phyloP scores from a whole-genome alignment of 1,284 basidiomycete species.

The Ganoderma sinense region DNA sequence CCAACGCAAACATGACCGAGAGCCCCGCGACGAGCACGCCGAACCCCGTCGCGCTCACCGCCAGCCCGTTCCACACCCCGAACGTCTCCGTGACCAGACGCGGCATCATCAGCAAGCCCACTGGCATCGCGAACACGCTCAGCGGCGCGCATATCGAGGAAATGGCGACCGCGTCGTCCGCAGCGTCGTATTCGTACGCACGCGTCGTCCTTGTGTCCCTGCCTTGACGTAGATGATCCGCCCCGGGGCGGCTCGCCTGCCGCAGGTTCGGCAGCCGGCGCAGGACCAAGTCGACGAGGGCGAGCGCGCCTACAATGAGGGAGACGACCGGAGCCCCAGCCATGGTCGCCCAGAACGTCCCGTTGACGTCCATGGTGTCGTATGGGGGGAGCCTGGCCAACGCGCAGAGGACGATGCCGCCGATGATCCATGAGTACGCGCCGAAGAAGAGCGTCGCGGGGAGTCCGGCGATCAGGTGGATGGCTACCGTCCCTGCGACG shows the following conservation, averaged over 20 bases:
- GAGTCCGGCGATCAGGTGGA: not conserved
- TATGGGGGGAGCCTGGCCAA: not conserved
- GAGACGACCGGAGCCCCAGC: not conserved
- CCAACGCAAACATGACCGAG: not conserved
- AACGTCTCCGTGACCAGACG: not conserved
- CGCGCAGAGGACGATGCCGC: not conserved
- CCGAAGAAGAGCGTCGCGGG: not conserved
- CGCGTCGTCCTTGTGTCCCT: too few relatives aligned
- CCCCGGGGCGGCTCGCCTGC: not conserved
- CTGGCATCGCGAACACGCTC: not conserved
- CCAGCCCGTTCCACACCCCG: not conserved
- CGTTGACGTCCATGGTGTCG: not conserved
- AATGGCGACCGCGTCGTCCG: not conserved
- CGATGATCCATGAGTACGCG: not conserved
- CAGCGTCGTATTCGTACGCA: not conserved
- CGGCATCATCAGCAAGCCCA: not conserved
- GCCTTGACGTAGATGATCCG: not conserved
- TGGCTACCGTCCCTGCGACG: not conserved
- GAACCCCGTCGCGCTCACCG: not conserved
- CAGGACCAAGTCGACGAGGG: not conserved
- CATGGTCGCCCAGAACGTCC: not conserved
- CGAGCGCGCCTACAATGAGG: not conserved
- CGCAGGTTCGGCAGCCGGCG: not conserved
- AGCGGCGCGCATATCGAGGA: not conserved
- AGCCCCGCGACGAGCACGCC: not conserved